Percentiles rank a stretch among this genome's conserved stretches.
Evolutionary conservation across 306 rosid genomes (phyloP).

Genomic region (Mimosa pudica): DNA sequence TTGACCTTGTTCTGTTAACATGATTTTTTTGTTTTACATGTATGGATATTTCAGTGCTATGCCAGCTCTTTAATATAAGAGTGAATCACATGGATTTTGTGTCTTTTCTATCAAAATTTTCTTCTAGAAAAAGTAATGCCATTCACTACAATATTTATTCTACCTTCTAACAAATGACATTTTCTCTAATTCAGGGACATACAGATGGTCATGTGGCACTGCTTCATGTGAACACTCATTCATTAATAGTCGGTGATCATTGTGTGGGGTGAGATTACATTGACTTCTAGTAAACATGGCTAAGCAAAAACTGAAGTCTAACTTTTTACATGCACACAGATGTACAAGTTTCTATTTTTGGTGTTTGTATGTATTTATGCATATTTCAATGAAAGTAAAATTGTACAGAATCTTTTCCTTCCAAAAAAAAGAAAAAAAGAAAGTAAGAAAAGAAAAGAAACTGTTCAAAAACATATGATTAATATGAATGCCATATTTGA

Average conservation of each 20-base stretch:
- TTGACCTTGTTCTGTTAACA: conserved; percentile 19
- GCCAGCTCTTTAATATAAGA: not conserved
- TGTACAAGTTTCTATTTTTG: not conserved
- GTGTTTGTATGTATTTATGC: conserved; percentile 13
- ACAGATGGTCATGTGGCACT: conserved; percentile 93
- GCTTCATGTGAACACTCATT: conserved; percentile 68
- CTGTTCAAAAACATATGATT: conserved; percentile 20
- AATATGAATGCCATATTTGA: conserved; percentile 15
- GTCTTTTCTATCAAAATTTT: not conserved
- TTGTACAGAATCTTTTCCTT: not conserved
- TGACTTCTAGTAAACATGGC: conserved; percentile 11
- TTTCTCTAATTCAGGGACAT: conserved; percentile 66
- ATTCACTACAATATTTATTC: not conserved
- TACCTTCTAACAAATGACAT: conserved; percentile 30
- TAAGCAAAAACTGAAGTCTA: conserved; percentile 9
- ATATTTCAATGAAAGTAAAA: conserved; percentile 23
- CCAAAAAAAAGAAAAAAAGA: not conserved
- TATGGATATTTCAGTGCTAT: conserved; percentile 14
- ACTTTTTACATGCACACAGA: not conserved
- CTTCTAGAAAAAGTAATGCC: not conserved
- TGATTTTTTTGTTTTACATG: conserved; percentile 26
- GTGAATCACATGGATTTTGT: not conserved
- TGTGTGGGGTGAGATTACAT: conserved; percentile 81
- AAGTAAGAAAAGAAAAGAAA: not conserved
- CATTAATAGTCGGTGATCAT: conserved; percentile 89